Percentiles rank a stretch among this genome's conserved stretches.
phyloP scores from a whole-genome alignment of 2,329 filamentous ascomycete species.

The Sporothrix brunneoviolacea region DNA sequence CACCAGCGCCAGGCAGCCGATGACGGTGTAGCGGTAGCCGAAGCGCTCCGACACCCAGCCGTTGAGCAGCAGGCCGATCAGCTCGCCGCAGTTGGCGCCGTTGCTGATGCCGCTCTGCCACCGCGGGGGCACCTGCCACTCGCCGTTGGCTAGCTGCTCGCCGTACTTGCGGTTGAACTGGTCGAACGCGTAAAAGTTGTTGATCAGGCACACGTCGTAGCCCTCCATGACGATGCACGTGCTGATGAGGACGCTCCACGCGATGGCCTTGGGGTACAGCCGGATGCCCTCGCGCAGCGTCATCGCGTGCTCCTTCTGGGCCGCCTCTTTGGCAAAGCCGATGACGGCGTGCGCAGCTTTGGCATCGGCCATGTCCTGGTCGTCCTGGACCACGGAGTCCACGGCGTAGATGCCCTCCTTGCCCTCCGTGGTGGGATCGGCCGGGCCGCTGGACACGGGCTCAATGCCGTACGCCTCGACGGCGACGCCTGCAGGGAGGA shows the following conservation, averaged over 20 bases:
- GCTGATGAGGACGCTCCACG: conserved; percentile 79
- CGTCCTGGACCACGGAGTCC: not conserved
- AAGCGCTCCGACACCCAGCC: conserved; percentile 61
- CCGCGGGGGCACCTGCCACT: conserved; percentile 49
- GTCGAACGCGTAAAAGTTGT: conserved; percentile 58
- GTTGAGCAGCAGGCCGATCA: conserved; percentile 60
- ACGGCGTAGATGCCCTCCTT: not conserved
- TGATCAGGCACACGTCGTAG: conserved; percentile 74
- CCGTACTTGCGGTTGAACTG: conserved; percentile 55
- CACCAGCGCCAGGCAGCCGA: conserved; percentile 48
- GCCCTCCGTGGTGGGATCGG: conserved; percentile 5
- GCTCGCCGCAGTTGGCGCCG: conserved; percentile 54
- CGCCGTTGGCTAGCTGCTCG: conserved; percentile 35
- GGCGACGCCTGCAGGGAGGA: too few relatives aligned
- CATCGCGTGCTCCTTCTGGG: conserved; percentile 62
- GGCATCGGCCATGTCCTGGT: conserved; percentile 7
- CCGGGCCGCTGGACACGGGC: not conserved
- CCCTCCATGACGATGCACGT: conserved; percentile 90
- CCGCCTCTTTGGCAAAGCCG: conserved; percentile 42
- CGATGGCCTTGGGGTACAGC: conserved; percentile 80
- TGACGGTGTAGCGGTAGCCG: conserved; percentile 60
- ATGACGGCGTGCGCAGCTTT: conserved; percentile 25
- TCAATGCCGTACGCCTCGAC: too few relatives aligned
- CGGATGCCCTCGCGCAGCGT: conserved; percentile 67
- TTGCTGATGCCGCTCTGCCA: conserved; percentile 56